phyloP scores from a whole-genome alignment of 2,329 filamentous ascomycete genomes.

The Colletotrichum incanum region DNA sequence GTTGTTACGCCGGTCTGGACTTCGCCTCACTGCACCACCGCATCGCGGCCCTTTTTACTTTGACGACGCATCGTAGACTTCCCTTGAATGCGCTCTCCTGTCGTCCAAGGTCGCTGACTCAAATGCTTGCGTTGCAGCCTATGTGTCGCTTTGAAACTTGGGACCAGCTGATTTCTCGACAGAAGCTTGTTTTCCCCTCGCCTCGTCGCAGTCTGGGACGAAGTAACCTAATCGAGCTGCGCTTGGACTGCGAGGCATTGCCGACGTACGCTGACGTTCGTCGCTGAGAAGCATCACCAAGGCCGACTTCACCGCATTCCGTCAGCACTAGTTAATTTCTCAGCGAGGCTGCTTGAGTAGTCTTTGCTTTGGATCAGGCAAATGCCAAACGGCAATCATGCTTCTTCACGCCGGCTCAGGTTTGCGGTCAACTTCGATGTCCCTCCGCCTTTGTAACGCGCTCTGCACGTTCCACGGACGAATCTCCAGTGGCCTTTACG shows the following conservation, averaged over 20 bases:
- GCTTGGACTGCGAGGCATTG: slow-evolving; percentile 2
- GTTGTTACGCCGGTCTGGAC: background rate
- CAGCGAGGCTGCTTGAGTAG: background rate
- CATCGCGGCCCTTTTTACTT: background rate
- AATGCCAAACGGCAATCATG: background rate
- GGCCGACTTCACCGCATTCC: background rate
- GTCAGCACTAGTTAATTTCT: background rate
- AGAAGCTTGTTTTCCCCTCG: slow-evolving; percentile 27
- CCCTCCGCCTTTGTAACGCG: background rate
- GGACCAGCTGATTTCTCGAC: slow-evolving; percentile 28
- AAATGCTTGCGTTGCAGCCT: slow-evolving; percentile 9
- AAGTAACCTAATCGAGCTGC: background rate
- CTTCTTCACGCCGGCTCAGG: background rate
- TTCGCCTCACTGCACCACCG: slow-evolving; percentile 1
- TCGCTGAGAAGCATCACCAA: background rate
- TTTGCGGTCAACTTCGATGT: background rate
- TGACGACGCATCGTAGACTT: background rate
- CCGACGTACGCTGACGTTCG: background rate
- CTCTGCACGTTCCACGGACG: no score
- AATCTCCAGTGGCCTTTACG: background rate
- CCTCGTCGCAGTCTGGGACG: background rate
- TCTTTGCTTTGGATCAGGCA: background rate
- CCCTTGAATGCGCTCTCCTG: background rate
- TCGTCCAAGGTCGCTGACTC: background rate
- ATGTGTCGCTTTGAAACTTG: slow-evolving; percentile 25